Base-by-base conservation (phyloP, 2,329 filamentous ascomycete species). In the Colletotrichum liriopes region DNA sequence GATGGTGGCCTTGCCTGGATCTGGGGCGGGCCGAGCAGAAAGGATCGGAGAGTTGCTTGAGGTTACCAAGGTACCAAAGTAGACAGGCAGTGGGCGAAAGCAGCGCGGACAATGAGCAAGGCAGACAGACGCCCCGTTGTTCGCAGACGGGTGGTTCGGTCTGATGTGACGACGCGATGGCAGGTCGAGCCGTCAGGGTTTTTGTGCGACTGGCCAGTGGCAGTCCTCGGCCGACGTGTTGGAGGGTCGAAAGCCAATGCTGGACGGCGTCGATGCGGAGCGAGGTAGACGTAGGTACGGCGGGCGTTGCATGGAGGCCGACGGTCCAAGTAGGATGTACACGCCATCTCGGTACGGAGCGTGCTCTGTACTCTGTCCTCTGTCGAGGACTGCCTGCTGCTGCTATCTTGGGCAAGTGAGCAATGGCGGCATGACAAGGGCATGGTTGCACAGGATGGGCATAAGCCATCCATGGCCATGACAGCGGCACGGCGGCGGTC, bases 101-200 rank as follows among this genome's bases (percentile, higher is more conserved):
- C 29, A 32, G 29, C 29, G 29, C 6, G 29, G 29, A 32, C 6
- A 32, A 32, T 32, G 4, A 6, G 29, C 6, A 32, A 43, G 18
- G 32, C 23, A n/a, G 26, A 35, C 51, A 51, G 58, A 63, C 47
- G 41, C 41, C 51, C 63, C 68, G 47, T 49, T 49, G 9, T 49
- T 5, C 9, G 23, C 23, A 6, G n/a, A 23, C 45, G 47, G 12
- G n/a, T 7, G 29, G 6, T 32, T 37, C 8, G 62, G 67, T 60
- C 69, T 63, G 69, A 68, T 45, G 26, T 68, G 37, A 63, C 20
- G 49, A 63, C 63, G 39, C 54, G 63, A 55, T 41, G 47, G 52
- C 65, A 52, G 52, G 35, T 59, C 49, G 41, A 45, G n/a, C 58
- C 43, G 52, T 58, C 43, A 32, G n/a, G 55, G 41, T 56, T 51